A percentile compares a stretch with the other conserved stretches of the same genome.
Conservation (phyloP, 768 basidiomycete species). For the Dioszegia crocea region DNA sequence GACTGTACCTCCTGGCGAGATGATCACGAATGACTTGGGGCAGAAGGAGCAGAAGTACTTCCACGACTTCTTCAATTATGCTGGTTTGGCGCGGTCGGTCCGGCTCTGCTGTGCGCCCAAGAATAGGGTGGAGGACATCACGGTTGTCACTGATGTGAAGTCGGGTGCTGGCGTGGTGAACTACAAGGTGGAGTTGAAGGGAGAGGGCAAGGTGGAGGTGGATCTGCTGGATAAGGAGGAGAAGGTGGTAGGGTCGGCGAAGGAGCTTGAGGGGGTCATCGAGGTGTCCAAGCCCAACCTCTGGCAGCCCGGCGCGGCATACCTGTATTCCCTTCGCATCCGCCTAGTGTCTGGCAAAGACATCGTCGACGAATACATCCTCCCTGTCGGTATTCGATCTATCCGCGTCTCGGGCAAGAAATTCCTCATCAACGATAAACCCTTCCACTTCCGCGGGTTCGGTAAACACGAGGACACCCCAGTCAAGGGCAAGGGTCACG, state of each 20-base stretch:
- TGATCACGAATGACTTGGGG: slow-evolving; percentile 8
- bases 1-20: slow-evolving; percentile 26
- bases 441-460: slow-evolving; percentile 33
- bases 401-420: slow-evolving; percentile 19
- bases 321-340: slow-evolving; percentile 25
- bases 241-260: slow-evolving; percentile 7
- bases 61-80: slow-evolving; percentile 38
- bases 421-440: slow-evolving; percentile 30
- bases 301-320: slow-evolving; percentile 30
- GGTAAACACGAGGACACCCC: slow-evolving; percentile 32
- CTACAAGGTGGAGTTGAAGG: slow-evolving; percentile 13
- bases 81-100: slow-evolving; percentile 28
- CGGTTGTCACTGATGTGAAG: slow-evolving; percentile 19
- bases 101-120: slow-evolving; percentile 17
- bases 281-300: slow-evolving; percentile 20
- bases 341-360: neutral
- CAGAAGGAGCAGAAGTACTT: slow-evolving; percentile 25
- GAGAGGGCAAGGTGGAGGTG: neutral
- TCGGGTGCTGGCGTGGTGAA: slow-evolving; percentile 11
- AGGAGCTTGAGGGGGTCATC: slow-evolving; percentile 6
- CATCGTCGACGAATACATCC: slow-evolving; percentile 25
- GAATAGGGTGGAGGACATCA: slow-evolving; percentile 23
- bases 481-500: slow-evolving; percentile 33
- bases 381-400: slow-evolving; percentile 29
- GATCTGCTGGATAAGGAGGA: slow-evolving; percentile 19